Conservation (phyloP, 306 rosid species). For the Medicago arabica region DNA sequence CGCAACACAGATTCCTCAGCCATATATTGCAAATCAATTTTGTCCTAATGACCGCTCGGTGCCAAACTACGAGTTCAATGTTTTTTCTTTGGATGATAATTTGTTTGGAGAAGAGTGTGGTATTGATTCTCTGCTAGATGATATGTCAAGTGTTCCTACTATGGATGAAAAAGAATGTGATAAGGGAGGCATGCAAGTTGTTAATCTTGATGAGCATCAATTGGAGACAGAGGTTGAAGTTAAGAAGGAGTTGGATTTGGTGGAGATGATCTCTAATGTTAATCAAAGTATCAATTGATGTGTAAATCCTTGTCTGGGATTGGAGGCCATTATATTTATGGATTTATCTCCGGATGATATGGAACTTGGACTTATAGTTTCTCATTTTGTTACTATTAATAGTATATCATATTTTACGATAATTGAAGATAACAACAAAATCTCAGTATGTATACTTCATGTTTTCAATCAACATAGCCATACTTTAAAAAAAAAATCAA, state of each 20-base stretch:
- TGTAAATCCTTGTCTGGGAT: slow-evolving; percentile 3
- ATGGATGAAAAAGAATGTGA: slow-evolving; percentile 38
- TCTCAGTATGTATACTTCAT: background rate
- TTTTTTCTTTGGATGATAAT: slow-evolving; percentile 64
- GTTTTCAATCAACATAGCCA: background rate
- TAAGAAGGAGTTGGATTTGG: slow-evolving; percentile 83
- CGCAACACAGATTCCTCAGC: slow-evolving; percentile 31
- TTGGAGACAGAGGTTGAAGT: slow-evolving; percentile 47
- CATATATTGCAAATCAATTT: slow-evolving; percentile 26
- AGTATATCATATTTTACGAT: slow-evolving; percentile 18
- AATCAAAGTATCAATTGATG: slow-evolving; percentile 35
- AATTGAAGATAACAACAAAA: slow-evolving; percentile 27
- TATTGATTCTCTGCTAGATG: slow-evolving; percentile 71
- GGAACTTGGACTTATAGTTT: slow-evolving; percentile 13
- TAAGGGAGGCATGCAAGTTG: slow-evolving; percentile 27
- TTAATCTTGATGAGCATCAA: slow-evolving; percentile 35
- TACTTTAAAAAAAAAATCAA: too few relatives aligned
- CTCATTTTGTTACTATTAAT: slow-evolving; percentile 32
- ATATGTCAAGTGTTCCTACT: slow-evolving; percentile 52
- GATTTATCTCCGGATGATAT: slow-evolving; percentile 18
- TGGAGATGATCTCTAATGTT: slow-evolving; percentile 77
- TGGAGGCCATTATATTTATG: slow-evolving; percentile 15
- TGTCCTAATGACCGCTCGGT: slow-evolving; percentile 47
- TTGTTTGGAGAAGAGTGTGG: slow-evolving; percentile 66
- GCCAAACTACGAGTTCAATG: slow-evolving; percentile 57